Evolutionary conservation across 768 basidiomycete species (phyloP), one percentile per base, ranked within the genome.

Genomic region (Hypsizygus marmoreus): DNA sequence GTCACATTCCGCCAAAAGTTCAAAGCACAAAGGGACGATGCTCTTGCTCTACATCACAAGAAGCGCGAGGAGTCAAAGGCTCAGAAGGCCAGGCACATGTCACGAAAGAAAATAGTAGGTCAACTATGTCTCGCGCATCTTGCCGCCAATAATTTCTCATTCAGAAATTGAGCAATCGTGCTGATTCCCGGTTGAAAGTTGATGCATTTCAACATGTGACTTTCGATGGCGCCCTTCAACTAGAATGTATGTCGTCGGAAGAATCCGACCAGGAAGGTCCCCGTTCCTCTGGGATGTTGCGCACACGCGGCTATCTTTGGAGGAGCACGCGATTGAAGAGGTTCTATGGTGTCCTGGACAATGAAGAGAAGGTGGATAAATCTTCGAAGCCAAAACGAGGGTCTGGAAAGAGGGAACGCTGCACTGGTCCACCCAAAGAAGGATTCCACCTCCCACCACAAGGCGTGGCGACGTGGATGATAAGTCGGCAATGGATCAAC

Each of bases 191-290:
- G 17, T 68, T 79, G 53, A 79, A 74, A 43, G 62, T 80, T 19
- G 65, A 64, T 19, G 66, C 57, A 0, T 84, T 87, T 48, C 75
- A 80, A 43, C 81, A 88, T 61, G 69, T 79, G 19, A 73, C 69
- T 11, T 89, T 89, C 56, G 84, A 88, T 56, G 79, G 80, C 11
- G 86, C 88, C 11, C 63, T 90, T 45, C 81, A 84, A 49, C 50
- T 80, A 14, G 88, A 89, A 36, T 89, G 86, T 63, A 87, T 89
- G 82, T 90, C 88, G 20, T 84, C 82, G 23, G 88, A 90, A 53
- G 88, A 90, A 60, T 88, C 87, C 11, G 80, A 81, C 50, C 67
- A 64, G 38, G 85, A 84, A 26, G 65, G 40, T 32, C 50, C 56
- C 4, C 67, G 59, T 31, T 59, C 63, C 28, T 61, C 58, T 49